Percentiles rank a stretch among this genome's conserved stretches.
Evolutionary conservation across 2,329 filamentous ascomycete genomes (phyloP).

Genomic region (Botryotinia narcissicola): DNA sequence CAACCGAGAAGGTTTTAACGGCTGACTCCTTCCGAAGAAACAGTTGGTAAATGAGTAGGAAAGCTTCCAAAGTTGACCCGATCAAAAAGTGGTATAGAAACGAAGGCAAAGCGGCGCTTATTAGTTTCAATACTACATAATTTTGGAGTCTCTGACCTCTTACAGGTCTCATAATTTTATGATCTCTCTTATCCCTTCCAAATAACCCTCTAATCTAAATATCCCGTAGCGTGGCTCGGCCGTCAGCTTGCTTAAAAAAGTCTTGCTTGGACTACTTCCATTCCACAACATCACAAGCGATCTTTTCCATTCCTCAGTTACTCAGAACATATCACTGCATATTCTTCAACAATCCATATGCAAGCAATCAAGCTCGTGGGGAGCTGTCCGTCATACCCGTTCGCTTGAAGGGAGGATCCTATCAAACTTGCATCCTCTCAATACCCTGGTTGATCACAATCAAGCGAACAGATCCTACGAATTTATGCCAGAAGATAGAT

Average conservation of each 20-base stretch:
- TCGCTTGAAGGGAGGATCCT: constrained; percentile 15
- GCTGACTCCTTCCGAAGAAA: constrained; percentile 8
- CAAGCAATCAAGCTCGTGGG: constrained; percentile 20
- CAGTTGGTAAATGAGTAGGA: neutral
- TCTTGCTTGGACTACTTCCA: neutral
- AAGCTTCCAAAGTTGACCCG: constrained; percentile 8
- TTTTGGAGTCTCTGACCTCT: neutral
- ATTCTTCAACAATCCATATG: constrained; percentile 17
- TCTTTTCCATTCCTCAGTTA: neutral
- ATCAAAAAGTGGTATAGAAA: neutral
- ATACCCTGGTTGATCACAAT: constrained; percentile 10
- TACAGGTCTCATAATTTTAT: neutral
- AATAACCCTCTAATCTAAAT: neutral
- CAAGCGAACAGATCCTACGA: neutral
- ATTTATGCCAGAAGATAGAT: neutral
- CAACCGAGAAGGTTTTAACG: constrained; percentile 7
- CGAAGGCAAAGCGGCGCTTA: constrained; percentile 18
- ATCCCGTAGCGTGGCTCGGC: constrained; percentile 1
- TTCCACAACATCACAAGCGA: constrained; percentile 1
- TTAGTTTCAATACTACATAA: constrained; percentile 11
- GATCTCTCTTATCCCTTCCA: neutral
- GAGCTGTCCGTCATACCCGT: constrained; percentile 22
- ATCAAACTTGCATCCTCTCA: neutral
- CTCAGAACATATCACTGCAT: constrained; percentile 13
- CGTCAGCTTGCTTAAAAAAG: constrained; percentile 6